Base-by-base conservation (phyloP, 2,329 filamentous ascomycete species). In the Fusarium denticulatum region DNA sequence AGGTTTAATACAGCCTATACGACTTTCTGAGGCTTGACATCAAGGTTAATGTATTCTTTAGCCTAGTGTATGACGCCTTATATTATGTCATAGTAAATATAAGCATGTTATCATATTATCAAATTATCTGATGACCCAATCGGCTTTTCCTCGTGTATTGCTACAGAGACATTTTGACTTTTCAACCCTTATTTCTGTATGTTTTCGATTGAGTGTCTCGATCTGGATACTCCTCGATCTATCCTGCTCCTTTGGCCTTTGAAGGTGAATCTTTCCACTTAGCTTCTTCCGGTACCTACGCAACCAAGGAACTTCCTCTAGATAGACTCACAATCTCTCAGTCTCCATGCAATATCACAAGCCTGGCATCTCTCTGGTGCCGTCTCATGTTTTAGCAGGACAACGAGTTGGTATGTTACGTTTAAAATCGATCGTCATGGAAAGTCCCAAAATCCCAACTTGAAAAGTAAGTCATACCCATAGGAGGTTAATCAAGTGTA, bases 191-290 rank as follows among this genome's bases (percentile, higher is more conserved):
- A 22, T 39, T 39, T 55, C 11, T 32, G 7, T 2, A n/a, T 32
- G 6, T 30, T 30, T 12, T 39, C 13, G 32, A 28, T 12, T 13
- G 16, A 28, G 9, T 11, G 5, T 28, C 34, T 5, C 18, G 13
- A 53, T 53, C 9, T 14, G 8, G 12, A 16, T 37, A 5, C 1
- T 28, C 9, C 14, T 32, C 14, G 15, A 40, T 40, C 18, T 42
- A 12, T 28, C 10, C 13, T 11, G 26, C 11, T 40, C 26, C 14
- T 3, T 3, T 32, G 11, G 5, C 14, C 26, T 28, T 15, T 1
- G 10, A n/a, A 5, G 10, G 1, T 3, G 7, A 6, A 18, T 24
- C 12, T 20, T 10, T 9, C 32, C 4, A 18, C 20, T 56, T n/a
- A 13, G 15, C 11, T 32, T 18, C 10, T 42, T 56, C 11, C 11